Base-by-base conservation (phyloP, 345 rosid species). In the Raphanus sativus region DNA sequence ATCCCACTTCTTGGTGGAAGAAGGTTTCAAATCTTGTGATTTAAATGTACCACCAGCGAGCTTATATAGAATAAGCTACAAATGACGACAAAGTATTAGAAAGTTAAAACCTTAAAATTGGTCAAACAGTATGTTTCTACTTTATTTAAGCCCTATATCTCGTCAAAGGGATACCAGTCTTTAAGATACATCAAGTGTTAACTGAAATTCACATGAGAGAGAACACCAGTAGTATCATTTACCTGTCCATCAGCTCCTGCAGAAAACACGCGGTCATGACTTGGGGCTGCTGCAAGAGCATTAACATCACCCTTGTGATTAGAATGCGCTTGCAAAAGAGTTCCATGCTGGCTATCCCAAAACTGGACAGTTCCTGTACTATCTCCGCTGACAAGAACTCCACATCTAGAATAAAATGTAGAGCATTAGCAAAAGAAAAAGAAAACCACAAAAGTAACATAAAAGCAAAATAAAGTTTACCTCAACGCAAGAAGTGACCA, bases 171-270 rank as follows among this genome's bases (percentile, higher is more conserved):
- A 17, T 68, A 45, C 15, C 63, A 45, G 21, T 60, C 69, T 61
- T 32, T 33, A 69, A 10, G 29, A 69, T 69, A 48, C 32, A 28
- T 29, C 59, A 69, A 25, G 52, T 63, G 16, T 26, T 25, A 26
- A 70, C 59, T 11, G 48, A 33, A 59, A 55, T 48, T 38, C 26
- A 38, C 65, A 70, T 38, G 70, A 71, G 24, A 56, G 52, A 71
- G 50, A 36, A 77, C 38, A 65, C 45, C 50, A 70, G 63, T 30
- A 52, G 32, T 48, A 73, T 60, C 69, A 48, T 24, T 70, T 80
- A 92, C 97, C 98, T 92, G 95, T 70, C 99, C 99, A 81, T 95
- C 98, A 38, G 98, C 87, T 61, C 99, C 98, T 60, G 96, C 90
- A 76, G 98, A 92, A 76, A 88, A 95, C 80, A 95, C 97, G 76